phyloP scores from a whole-genome alignment of 1,284 basidiomycete genomes.

The Inonotus obliquus region DNA sequence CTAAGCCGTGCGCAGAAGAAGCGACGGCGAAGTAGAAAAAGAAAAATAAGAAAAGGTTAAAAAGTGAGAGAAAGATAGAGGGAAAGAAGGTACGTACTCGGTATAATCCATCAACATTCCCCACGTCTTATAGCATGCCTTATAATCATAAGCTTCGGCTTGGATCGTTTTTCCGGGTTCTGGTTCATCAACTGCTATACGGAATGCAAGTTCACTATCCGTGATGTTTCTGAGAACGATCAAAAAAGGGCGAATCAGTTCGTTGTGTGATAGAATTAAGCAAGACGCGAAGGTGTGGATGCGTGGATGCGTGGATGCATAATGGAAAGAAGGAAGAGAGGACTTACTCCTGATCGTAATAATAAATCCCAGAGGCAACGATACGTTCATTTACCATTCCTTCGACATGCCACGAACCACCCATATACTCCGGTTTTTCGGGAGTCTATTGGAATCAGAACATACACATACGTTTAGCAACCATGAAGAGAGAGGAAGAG shows the following conservation, averaged over 20 bases:
- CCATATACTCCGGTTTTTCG: slow-evolving; percentile 33
- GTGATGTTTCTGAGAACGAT: background rate
- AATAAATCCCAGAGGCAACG: slow-evolving; percentile 44
- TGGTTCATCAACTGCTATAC: slow-evolving; percentile 40
- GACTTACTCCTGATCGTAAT: slow-evolving; percentile 33
- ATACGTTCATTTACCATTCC: slow-evolving; percentile 54
- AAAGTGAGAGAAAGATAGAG: background rate
- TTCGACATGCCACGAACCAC: slow-evolving; percentile 50
- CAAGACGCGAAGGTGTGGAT: too few species aligned
- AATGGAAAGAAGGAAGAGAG: too few species aligned
- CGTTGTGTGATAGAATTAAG: too few species aligned
- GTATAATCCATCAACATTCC: slow-evolving; percentile 2
- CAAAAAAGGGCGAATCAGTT: background rate
- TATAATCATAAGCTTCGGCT: slow-evolving; percentile 20
- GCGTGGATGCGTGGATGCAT: too few species aligned
- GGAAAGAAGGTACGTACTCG: background rate
- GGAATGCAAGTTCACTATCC: slow-evolving; percentile 40
- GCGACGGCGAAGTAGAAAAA: too few species aligned
- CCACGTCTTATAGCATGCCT: slow-evolving; percentile 20
- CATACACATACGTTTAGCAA: background rate
- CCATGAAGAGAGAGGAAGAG: too few species aligned
- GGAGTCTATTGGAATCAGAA: slow-evolving; percentile 32
- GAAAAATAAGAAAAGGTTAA: too few species aligned
- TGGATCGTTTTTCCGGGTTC: background rate
- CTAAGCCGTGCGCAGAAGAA: background rate